A percentile compares a stretch with the other conserved stretches of the same genome.
These are phyloP conservation scores for Teratosphaeria destructans DNA, from an alignment of 2,329 filamentous ascomycete species.

Conservation along the genomic window DNA sequence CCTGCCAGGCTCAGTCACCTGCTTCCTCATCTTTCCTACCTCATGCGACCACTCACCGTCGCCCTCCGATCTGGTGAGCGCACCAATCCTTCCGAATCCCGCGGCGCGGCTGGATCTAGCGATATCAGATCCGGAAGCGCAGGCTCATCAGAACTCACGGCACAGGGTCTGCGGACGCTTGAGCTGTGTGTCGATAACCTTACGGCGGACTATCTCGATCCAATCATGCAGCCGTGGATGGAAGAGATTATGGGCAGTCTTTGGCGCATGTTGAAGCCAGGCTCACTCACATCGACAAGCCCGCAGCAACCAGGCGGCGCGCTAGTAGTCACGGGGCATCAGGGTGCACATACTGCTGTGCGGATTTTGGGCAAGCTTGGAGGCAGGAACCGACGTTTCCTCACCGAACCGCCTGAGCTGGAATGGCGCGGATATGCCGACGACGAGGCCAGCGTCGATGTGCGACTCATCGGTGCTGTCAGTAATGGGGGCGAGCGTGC, in stretches of 20 bases:
- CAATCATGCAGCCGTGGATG: slow-evolving; percentile 98
- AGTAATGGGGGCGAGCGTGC: slow-evolving; percentile 58
- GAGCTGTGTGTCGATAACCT: slow-evolving; percentile 97
- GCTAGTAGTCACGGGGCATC: slow-evolving; percentile 45
- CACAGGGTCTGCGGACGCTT: slow-evolving; percentile 82
- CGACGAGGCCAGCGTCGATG: slow-evolving; percentile 75
- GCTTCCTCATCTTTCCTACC: slow-evolving; percentile 83
- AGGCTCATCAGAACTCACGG: slow-evolving; percentile 60
- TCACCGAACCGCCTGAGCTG: slow-evolving; percentile 79
- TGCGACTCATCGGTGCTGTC: slow-evolving; percentile 80
- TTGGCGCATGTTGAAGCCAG: slow-evolving; percentile 87
- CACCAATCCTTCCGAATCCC: slow-evolving; percentile 6
- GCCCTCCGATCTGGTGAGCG: slow-evolving; percentile 65
- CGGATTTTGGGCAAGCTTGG: slow-evolving; percentile 93
- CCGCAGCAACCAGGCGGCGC: slow-evolving; percentile 8
- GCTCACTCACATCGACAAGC: slow-evolving; percentile 60
- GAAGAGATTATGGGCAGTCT: slow-evolving; percentile 97
- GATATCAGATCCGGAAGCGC: slow-evolving; percentile 12
- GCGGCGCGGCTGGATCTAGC: slow-evolving; percentile 2
- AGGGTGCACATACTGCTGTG: slow-evolving; percentile 96
- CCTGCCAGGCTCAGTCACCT: slow-evolving; percentile 89
- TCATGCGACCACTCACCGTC: slow-evolving; percentile 97
- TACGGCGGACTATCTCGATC: slow-evolving; percentile 93
- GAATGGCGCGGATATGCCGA: slow-evolving; percentile 78
- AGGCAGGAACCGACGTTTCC: slow-evolving; percentile 88